Conservation (phyloP, 2,329 filamentous ascomycete genomes). For the Didymella pomorum region DNA sequence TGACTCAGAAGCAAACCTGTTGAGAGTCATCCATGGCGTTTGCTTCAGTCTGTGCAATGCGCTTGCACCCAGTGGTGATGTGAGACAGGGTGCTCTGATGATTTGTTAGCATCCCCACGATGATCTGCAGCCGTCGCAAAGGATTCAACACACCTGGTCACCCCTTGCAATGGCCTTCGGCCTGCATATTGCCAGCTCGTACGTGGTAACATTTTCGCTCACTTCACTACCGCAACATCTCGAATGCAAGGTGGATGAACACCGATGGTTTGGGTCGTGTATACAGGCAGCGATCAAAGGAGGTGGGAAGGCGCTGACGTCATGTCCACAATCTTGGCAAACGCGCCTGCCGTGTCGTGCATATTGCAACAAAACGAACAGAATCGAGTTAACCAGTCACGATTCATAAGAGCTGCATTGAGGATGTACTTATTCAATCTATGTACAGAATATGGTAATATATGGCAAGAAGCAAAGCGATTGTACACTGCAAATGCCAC, state of each 20-base stretch:
- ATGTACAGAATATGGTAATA: slow-evolving; percentile 21
- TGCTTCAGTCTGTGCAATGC: slow-evolving; percentile 2
- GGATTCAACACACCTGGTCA: slow-evolving; percentile 36
- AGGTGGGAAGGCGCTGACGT: slow-evolving; percentile 13
- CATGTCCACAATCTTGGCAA: slow-evolving; percentile 14
- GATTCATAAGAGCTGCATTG: not conserved
- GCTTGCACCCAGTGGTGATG: slow-evolving; percentile 9
- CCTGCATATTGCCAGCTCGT: slow-evolving; percentile 32
- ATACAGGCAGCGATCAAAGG: slow-evolving; percentile 13
- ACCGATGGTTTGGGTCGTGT: slow-evolving; percentile 1
- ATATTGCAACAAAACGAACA: not conserved
- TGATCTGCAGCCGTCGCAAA: slow-evolving; percentile 35
- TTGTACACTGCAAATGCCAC: slow-evolving; percentile 44
- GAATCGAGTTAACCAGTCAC: not conserved
- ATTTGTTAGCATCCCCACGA: slow-evolving; percentile 29
- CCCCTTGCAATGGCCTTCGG: slow-evolving; percentile 27
- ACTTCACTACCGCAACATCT: slow-evolving; percentile 25
- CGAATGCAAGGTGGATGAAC: slow-evolving; percentile 6
- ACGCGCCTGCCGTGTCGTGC: not conserved
- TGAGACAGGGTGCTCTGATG: slow-evolving; percentile 24
- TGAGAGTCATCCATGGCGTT: slow-evolving; percentile 19
- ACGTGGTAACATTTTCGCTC: slow-evolving; percentile 29
- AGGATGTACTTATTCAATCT: slow-evolving; percentile 12
- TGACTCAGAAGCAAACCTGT: slow-evolving; percentile 37
- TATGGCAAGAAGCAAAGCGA: slow-evolving; percentile 21